phyloP scores from a whole-genome alignment of 2,329 filamentous ascomycete species.

The Monosporascus sp. region DNA sequence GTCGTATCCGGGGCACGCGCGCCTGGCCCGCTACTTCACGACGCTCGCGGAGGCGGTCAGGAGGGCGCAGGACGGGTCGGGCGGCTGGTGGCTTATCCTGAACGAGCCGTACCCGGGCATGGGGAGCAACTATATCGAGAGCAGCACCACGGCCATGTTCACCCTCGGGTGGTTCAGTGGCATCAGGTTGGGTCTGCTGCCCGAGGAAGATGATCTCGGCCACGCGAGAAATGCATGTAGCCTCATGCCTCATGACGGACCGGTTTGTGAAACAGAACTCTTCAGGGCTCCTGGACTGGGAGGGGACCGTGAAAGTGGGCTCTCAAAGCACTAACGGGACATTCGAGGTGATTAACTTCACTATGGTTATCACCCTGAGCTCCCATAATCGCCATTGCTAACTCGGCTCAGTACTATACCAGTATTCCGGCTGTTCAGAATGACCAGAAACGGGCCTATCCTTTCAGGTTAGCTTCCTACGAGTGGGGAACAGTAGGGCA shows the following conservation, averaged over 20 bases:
- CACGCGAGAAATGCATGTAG: conserved; percentile 37
- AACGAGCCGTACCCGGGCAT: conserved; percentile 38
- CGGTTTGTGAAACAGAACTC: too few species aligned
- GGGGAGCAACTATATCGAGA: conserved; percentile 53
- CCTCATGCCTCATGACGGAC: neutral
- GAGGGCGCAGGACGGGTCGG: conserved; percentile 34
- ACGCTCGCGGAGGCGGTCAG: conserved; percentile 36
- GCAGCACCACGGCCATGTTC: conserved; percentile 54
- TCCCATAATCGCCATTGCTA: too few species aligned
- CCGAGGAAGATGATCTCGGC: conserved; percentile 25
- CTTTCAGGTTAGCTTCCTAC: neutral
- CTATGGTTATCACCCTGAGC: too few species aligned
- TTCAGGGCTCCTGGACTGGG: too few species aligned
- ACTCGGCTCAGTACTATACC: neutral
- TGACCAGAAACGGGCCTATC: neutral
- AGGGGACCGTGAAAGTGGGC: too few species aligned
- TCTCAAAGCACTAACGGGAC: too few species aligned
- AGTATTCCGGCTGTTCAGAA: neutral
- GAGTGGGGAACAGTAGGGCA: neutral
- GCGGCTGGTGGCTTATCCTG: conserved; percentile 56
- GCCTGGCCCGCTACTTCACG: conserved; percentile 33
- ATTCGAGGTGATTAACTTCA: too few species aligned
- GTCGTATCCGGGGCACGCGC: conserved; percentile 28
- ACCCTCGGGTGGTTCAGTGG: conserved; percentile 46
- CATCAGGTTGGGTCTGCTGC: conserved; percentile 30